phyloP scores from a whole-genome alignment of 2,329 filamentous ascomycete species.

The Periconia sp. region DNA sequence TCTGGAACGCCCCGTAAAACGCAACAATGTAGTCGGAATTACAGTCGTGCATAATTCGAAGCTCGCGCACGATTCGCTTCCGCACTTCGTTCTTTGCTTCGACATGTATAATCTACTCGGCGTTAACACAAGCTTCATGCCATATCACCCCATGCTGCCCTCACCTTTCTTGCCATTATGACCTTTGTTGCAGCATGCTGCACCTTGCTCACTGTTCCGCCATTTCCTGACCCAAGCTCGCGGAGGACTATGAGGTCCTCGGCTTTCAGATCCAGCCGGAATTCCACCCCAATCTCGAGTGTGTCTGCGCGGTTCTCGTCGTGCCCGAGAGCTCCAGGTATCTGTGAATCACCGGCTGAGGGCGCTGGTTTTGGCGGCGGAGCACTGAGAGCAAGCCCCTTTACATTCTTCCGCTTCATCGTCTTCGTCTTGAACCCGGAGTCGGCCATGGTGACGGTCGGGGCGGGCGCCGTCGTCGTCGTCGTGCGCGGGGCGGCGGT shows the following conservation, averaged over 20 bases:
- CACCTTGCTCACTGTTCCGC: slow-evolving; percentile 97
- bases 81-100: slow-evolving; percentile 97
- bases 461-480: slow-evolving; percentile 20
- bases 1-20: slow-evolving; percentile 97
- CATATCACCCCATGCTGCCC: slow-evolving; percentile 13
- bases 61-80: slow-evolving; percentile 93
- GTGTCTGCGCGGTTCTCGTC: slow-evolving; percentile 69
- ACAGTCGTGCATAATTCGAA: slow-evolving; percentile 98
- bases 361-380: slow-evolving; percentile 74
- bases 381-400: slow-evolving; percentile 87
- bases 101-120: slow-evolving; percentile 87
- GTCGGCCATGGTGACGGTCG: slow-evolving; percentile 59
- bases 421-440: slow-evolving; percentile 69
- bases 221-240: slow-evolving; percentile 94
- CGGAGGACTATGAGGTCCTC: slow-evolving; percentile 93
- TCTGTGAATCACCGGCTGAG: slow-evolving; percentile 72
- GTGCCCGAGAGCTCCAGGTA: slow-evolving; percentile 65
- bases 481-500: slow-evolving; percentile 7
- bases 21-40: slow-evolving; percentile 97
- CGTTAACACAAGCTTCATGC: slow-evolving; percentile 8
- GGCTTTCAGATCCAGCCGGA: slow-evolving; percentile 87
- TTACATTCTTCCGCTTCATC: slow-evolving; percentile 99
- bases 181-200: slow-evolving; percentile 93
- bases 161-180: slow-evolving; percentile 96
- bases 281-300: slow-evolving; percentile 96